These are phyloP conservation scores for Trichoderma polysporum DNA, from an alignment of 2,329 filamentous ascomycete species.

Conservation along the genomic window DNA sequence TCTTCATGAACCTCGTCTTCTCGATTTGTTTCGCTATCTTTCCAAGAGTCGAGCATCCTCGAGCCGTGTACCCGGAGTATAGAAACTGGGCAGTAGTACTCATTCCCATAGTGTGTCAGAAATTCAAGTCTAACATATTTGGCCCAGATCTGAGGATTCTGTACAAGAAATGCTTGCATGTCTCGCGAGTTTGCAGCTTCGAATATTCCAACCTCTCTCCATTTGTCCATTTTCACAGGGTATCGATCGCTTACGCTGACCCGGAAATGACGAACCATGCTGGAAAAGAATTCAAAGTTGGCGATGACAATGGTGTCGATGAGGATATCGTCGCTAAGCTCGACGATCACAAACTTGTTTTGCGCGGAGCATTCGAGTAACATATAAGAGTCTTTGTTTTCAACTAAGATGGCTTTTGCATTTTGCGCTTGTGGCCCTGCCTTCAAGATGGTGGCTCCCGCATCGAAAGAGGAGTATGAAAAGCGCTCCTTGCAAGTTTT, in stretches of 20 bases:
- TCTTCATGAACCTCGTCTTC: constrained; percentile 58
- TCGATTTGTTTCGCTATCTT: constrained; percentile 70
- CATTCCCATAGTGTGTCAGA: constrained; percentile 88
- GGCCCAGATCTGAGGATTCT: constrained; percentile 94
- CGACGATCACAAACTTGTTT: constrained; percentile 93
- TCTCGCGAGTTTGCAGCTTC: constrained; percentile 91
- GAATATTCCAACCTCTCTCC: constrained; percentile 84
- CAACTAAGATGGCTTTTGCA: constrained; percentile 81
- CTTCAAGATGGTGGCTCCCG: constrained; percentile 89
- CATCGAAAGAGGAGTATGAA: constrained; percentile 97
- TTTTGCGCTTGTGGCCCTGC: constrained; percentile 85
- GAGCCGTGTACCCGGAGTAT: constrained; percentile 90
- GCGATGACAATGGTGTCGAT: constrained; percentile 96
- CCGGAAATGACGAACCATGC: constrained; percentile 87
- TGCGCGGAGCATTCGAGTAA: constrained; percentile 81
- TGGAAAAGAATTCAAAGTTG: constrained; percentile 99
- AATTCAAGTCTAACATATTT: constrained; percentile 92
- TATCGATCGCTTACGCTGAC: constrained; percentile 94
- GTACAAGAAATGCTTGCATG: constrained; percentile 90
- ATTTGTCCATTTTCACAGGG: constrained; percentile 87
- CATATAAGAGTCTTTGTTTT: constrained; percentile 99
- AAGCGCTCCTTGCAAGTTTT: constrained; percentile 98
- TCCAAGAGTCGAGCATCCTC: constrained; percentile 91
- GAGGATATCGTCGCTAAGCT: constrained; percentile 81
- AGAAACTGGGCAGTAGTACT: constrained; percentile 94